A percentile compares a stretch with the other conserved stretches of the same genome.
Evolutionary conservation across 163 green algal genomes (phyloP).

Genomic region (Smithsoniella earleae): DNA sequence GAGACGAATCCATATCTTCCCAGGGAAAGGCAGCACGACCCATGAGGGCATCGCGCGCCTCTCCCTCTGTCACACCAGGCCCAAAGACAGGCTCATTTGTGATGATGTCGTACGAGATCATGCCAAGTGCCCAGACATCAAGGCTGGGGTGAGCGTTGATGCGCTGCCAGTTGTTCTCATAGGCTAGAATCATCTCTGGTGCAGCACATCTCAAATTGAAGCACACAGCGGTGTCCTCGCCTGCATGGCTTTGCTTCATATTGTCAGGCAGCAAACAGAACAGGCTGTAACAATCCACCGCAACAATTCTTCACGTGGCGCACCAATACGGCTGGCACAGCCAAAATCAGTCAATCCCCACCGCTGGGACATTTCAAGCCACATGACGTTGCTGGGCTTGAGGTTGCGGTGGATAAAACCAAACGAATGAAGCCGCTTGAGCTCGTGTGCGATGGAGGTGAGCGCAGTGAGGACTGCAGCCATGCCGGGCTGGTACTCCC

Average conservation of each 20-base stretch:
- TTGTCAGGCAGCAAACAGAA: no score
- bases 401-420: not conserved
- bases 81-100: not conserved
- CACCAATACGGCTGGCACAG: not conserved
- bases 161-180: not conserved
- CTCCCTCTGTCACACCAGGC: not conserved
- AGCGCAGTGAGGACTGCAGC: no score
- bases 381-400: conserved; percentile 8
- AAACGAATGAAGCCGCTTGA: no score
- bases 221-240: not conserved
- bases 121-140: not conserved
- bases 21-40: not conserved
- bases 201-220: not conserved
- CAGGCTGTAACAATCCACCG: no score
- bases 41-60: not conserved
- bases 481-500: no score
- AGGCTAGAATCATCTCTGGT: conserved; percentile 7
- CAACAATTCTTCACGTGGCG: no score
- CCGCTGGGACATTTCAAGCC: not conserved
- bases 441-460: no score
- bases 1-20: not conserved
- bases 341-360: not conserved
- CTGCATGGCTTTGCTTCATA: no score
- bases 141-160: no score
- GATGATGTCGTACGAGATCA: not conserved